Percentiles rank a stretch among this genome's conserved stretches.
Evolutionary conservation across 768 basidiomycete genomes (phyloP).

Genomic region (Phylloporus sp.): DNA sequence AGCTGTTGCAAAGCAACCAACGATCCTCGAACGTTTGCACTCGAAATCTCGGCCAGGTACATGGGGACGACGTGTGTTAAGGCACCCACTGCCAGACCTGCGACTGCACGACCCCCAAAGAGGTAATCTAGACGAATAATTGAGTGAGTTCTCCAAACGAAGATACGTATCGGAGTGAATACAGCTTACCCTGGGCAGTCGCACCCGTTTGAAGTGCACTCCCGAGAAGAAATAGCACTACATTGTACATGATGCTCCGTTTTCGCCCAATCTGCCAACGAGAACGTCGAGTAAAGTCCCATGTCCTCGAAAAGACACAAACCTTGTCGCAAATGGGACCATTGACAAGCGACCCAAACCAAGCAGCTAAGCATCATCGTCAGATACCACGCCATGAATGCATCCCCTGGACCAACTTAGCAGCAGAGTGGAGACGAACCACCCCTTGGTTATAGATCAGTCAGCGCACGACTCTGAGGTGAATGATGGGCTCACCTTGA

Average conservation of each 20-base stretch:
- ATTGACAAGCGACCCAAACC: constrained; percentile 28
- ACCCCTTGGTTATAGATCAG: constrained; percentile 22
- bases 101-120: constrained; percentile 28
- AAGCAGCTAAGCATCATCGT: constrained; percentile 25
- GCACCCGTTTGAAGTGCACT: constrained; percentile 32
- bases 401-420: constrained; percentile 17
- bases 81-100: constrained; percentile 16
- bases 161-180: not conserved
- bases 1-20: constrained; percentile 36
- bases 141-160: not conserved
- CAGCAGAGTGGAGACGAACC: constrained; percentile 29
- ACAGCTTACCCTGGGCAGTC: constrained; percentile 17
- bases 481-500: constrained; percentile 18
- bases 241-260: constrained; percentile 25
- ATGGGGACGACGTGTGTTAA: constrained; percentile 28
- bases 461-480: not conserved
- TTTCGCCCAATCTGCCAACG: constrained; percentile 25
- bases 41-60: constrained; percentile 39
- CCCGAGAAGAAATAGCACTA: constrained; percentile 28
- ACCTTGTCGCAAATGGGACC: constrained; percentile 33
- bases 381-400: not conserved
- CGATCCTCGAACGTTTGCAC: constrained; percentile 36
- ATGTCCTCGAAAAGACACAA: not conserved
- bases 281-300: not conserved
- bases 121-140: constrained; percentile 17